Base-by-base conservation (phyloP, 345 rosid species). In the Physaria fendleri region DNA sequence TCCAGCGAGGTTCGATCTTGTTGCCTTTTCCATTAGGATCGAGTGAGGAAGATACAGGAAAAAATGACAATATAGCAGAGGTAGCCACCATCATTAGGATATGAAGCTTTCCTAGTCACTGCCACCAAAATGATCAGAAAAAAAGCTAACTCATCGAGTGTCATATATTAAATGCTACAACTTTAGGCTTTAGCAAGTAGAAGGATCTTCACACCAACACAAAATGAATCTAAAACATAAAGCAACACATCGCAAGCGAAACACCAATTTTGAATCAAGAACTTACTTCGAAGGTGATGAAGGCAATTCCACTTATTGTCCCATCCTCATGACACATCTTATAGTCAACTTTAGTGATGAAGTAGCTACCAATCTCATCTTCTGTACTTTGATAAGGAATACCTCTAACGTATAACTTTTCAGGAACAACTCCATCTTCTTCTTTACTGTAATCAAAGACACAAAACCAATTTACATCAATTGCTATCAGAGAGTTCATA, bases 311-410 rank as follows among this genome's bases (percentile, higher is more conserved):
- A 75, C 84, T 85, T 48, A 93, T 89, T 71, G 79, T 78, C 25
- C 95, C 95, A 39, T 76, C 89, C 64, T 93, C 97, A 68, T 91
- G 83, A 65, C 89, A 89, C 56, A 75, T 79, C 94, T 85, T 86
- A 68, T 87, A 83, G 64, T 86, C 93, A 60, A 92, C 56, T 58
- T 83, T 91, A 6, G 77, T 76, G 60, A 86, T 82, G 57, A 93
- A 93, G 81, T 65, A 89, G 62, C 82, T 81, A 33, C 79, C 80
- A 65, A 92, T 92, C 62, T 89, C 99, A 67, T 83, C 93, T 71
- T 92, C 97, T 0, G 80, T 77, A 3, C 83, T 87, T 48, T 84
- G 74, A 66, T 86, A 92, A n/a, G n/a, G n/a, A n/a, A n/a, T n/a
- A n/a, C n/a, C n/a, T n/a, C n/a, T n/a, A n/a, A 81, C 93, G 55